Conservation (phyloP, 805 yeast species). For the Kregervanrija pseudodelftensis region DNA sequence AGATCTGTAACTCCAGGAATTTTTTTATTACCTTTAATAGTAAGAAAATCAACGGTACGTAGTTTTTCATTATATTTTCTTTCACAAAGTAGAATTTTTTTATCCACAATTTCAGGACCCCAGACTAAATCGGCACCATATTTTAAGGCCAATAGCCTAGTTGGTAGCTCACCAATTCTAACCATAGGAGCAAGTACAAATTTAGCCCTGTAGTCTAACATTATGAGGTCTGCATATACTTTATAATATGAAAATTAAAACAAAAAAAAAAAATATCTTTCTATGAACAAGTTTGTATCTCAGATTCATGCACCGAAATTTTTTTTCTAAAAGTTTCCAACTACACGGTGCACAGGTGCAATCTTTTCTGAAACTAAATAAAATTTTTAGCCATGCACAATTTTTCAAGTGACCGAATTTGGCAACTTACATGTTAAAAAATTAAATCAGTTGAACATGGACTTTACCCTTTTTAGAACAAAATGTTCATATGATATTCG, state of each 20-base stretch:
- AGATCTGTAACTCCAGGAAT: conserved; percentile 43
- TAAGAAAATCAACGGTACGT: conserved; percentile 55
- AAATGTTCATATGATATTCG: too few relatives aligned
- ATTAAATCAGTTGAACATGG: too few relatives aligned
- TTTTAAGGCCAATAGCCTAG: conserved; percentile 68
- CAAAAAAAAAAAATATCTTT: background rate
- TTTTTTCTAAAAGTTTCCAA: too few relatives aligned
- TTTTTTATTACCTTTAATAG: conserved; percentile 33
- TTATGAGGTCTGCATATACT: conserved; percentile 11
- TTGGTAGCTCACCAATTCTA: conserved; percentile 90
- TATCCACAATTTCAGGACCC: conserved; percentile 93
- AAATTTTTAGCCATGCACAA: too few relatives aligned
- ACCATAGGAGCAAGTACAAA: conserved; percentile 95
- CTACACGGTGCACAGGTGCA: too few relatives aligned
- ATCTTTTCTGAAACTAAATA: too few relatives aligned
- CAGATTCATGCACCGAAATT: too few relatives aligned
- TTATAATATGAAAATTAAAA: too few relatives aligned
- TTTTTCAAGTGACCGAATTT: too few relatives aligned
- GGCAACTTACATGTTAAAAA: too few relatives aligned
- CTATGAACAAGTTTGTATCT: background rate
- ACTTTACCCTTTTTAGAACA: too few relatives aligned
- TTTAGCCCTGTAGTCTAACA: conserved; percentile 70
- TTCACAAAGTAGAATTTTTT: conserved; percentile 64
- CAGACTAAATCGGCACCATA: conserved; percentile 94
- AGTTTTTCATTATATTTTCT: conserved; percentile 51